Percentiles rank a stretch among this genome's conserved stretches.
phyloP scores from a whole-genome alignment of 257 asterid species.

The Eucommia ulmoides region DNA sequence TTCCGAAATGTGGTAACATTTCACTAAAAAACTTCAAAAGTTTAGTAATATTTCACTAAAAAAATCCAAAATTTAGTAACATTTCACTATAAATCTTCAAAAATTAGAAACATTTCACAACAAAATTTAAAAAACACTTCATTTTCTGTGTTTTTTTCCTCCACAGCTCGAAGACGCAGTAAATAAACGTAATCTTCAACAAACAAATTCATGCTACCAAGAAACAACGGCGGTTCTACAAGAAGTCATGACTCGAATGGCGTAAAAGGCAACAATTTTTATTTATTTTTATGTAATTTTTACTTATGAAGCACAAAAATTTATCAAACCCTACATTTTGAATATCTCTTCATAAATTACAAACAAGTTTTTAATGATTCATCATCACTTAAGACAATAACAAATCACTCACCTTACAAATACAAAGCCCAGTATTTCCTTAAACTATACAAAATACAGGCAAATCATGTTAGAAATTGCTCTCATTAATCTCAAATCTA shows the following conservation, averaged over 20 bases:
- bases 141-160: too few relatives aligned
- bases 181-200: neutral
- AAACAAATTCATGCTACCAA: neutral
- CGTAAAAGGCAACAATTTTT: neutral
- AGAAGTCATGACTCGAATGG: neutral
- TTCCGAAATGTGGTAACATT: too few relatives aligned
- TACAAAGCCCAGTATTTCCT: conserved; percentile 35
- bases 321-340: too few relatives aligned
- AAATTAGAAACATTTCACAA: too few relatives aligned
- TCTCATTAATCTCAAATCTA: conserved; percentile 18
- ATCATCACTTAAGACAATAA: too few relatives aligned
- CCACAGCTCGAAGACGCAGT: neutral
- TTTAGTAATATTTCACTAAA: too few relatives aligned
- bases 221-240: neutral
- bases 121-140: too few relatives aligned
- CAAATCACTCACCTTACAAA: conserved; percentile 2
- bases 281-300: too few relatives aligned
- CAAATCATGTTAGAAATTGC: conserved; percentile 30
- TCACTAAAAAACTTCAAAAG: too few relatives aligned
- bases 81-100: too few relatives aligned
- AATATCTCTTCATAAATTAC: neutral
- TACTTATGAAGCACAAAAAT: too few relatives aligned
- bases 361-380: neutral
- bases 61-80: too few relatives aligned
- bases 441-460: conserved; percentile 52